phyloP scores from a whole-genome alignment of 257 asterid genomes.

The Solanum tarijense region DNA sequence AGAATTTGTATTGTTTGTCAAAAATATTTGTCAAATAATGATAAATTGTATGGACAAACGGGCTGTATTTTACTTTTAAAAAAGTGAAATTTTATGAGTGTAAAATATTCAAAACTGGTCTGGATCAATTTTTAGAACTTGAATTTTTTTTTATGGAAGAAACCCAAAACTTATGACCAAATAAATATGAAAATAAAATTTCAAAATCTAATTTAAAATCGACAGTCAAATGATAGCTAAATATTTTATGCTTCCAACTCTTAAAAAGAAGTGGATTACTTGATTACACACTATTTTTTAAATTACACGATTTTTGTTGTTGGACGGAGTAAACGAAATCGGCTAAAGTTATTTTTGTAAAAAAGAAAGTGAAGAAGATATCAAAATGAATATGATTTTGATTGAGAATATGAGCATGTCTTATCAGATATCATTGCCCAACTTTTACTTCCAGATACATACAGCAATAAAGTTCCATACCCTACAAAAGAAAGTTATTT shows the following conservation, averaged over 20 bases:
- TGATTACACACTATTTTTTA: neutral
- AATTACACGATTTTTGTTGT: neutral
- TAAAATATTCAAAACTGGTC: neutral
- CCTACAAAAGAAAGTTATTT: neutral
- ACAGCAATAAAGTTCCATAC: neutral
- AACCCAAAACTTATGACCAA: neutral
- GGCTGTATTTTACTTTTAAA: neutral
- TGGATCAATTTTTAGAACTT: neutral
- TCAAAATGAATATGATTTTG: neutral
- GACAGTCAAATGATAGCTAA: neutral
- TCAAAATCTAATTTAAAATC: too few species aligned
- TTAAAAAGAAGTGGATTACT: neutral
- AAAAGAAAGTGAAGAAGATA: neutral
- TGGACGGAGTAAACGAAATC: neutral
- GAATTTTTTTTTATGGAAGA: neutral
- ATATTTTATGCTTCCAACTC: neutral
- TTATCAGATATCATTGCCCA: neutral
- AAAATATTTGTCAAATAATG: too few species aligned
- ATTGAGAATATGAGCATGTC: slow-evolving; percentile 1
- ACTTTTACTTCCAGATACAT: neutral
- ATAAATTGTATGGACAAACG: too few species aligned
- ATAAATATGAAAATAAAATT: too few species aligned
- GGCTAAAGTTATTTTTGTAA: neutral
- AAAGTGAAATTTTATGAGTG: neutral
- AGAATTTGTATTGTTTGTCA: too few species aligned